phyloP scores from a whole-genome alignment of 1,284 basidiomycete genomes.

The Pyrrhoderma noxium region DNA sequence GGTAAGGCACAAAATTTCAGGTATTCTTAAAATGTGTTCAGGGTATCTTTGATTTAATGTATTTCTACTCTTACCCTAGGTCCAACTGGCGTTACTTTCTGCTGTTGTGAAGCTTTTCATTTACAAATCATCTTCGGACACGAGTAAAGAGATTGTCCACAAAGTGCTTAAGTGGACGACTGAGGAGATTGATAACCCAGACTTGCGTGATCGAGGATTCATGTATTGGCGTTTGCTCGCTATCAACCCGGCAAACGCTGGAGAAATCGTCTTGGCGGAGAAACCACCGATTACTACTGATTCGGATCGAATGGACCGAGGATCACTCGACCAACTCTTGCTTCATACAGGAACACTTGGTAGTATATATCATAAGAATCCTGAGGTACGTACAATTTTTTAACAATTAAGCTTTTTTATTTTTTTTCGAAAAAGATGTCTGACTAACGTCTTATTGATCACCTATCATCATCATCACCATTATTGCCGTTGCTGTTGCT shows the following conservation, averaged over 20 bases:
- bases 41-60: background rate
- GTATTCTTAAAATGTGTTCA: no score
- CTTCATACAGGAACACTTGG: slow-evolving; percentile 78
- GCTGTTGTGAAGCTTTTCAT: slow-evolving; percentile 97
- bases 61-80: slow-evolving; percentile 39
- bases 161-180: slow-evolving; percentile 97
- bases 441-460: no score
- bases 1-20: slow-evolving; percentile 37
- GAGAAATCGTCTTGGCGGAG: slow-evolving; percentile 87
- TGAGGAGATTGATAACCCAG: slow-evolving; percentile 96
- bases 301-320: slow-evolving; percentile 94
- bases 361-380: slow-evolving; percentile 85
- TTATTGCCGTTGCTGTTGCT: no score
- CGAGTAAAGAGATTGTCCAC: slow-evolving; percentile 86
- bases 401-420: no score
- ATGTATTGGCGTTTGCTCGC: slow-evolving; percentile 99
- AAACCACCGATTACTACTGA: slow-evolving; percentile 98
- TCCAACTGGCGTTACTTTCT: slow-evolving; percentile 92
- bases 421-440: no score
- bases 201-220: slow-evolving; percentile 93
- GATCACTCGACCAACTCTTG: slow-evolving; percentile 84
- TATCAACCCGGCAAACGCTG: slow-evolving; percentile 84
- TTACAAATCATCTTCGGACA: slow-evolving; percentile 80
- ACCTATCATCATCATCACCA: no score
- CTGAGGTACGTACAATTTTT: slow-evolving; percentile 57